phyloP scores from a whole-genome alignment of 192 early-diverging fungal genomes.

The Podila clonocystis region DNA sequence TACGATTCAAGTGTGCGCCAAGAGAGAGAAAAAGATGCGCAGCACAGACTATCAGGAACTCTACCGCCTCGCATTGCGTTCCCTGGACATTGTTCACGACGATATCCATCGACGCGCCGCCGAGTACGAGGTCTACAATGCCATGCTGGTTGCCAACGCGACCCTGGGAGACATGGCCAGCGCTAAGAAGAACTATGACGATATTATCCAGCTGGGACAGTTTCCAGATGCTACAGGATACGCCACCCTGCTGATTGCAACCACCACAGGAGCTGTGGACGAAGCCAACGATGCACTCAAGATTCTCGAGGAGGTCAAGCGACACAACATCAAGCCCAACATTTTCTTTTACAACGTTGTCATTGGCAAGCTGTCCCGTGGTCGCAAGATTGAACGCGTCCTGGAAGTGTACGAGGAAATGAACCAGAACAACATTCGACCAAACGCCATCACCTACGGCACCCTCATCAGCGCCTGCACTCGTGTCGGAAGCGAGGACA shows the following conservation, averaged over 20 bases:
- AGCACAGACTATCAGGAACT: constrained; percentile 36
- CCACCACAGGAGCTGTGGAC: constrained; percentile 59
- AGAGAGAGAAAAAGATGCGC: constrained; percentile 34
- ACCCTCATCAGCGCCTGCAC: constrained; percentile 66
- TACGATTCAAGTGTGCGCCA: constrained; percentile 47
- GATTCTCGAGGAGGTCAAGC: constrained; percentile 65
- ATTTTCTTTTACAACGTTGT: constrained; percentile 70
- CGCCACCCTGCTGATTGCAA: constrained; percentile 60
- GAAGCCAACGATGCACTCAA: constrained; percentile 61
- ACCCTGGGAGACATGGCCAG: constrained; percentile 58
- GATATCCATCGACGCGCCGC: constrained; percentile 26
- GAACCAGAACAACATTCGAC: constrained; percentile 56
- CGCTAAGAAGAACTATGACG: constrained; percentile 64
- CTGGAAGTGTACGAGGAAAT: constrained; percentile 66
- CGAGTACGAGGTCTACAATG: constrained; percentile 58
- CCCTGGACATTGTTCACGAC: constrained; percentile 21
- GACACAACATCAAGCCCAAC: constrained; percentile 60
- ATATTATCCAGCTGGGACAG: constrained; percentile 53
- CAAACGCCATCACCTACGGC: constrained; percentile 65
- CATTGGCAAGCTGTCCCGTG: constrained; percentile 67
- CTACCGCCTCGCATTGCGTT: constrained; percentile 20
- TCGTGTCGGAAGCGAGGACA: constrained; percentile 62
- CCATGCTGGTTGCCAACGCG: constrained; percentile 59
- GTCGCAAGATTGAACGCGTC: constrained; percentile 62
- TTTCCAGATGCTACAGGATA: constrained; percentile 63